Evolutionary conservation across 192 early-diverging fungal genomes (phyloP).

Genomic region (Phycomyces nitens): DNA sequence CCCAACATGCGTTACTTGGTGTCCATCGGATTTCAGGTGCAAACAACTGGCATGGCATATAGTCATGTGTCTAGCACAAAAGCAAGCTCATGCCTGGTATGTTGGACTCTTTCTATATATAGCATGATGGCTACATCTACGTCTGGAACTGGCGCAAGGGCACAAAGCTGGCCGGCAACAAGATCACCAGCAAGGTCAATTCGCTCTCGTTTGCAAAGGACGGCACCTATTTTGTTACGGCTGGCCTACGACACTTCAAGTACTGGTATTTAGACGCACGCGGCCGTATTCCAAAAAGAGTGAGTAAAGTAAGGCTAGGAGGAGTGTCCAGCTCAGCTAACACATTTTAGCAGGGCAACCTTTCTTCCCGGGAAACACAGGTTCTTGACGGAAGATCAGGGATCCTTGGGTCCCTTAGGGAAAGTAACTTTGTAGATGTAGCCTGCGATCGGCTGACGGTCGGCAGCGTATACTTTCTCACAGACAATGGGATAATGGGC

Average conservation of each 20-base stretch:
- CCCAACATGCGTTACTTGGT: slow-evolving; percentile 66
- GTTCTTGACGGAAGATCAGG: slow-evolving; percentile 70
- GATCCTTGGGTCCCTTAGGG: slow-evolving; percentile 60
- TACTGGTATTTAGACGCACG: slow-evolving; percentile 71
- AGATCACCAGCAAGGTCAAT: slow-evolving; percentile 61
- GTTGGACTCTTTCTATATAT: slow-evolving; percentile 3
- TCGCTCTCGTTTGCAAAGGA: slow-evolving; percentile 59
- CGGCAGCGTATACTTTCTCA: slow-evolving; percentile 60
- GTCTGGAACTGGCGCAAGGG: slow-evolving; percentile 82
- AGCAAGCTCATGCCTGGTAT: neutral
- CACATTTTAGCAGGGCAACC: slow-evolving; percentile 15
- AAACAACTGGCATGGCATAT: neutral
- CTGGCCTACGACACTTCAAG: slow-evolving; percentile 72
- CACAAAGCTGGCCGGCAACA: slow-evolving; percentile 56
- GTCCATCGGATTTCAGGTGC: slow-evolving; percentile 73
- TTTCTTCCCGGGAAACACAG: slow-evolving; percentile 31
- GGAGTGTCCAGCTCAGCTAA: neutral
- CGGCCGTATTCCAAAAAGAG: slow-evolving; percentile 32
- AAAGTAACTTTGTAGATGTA: slow-evolving; percentile 71
- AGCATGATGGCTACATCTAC: slow-evolving; percentile 78
- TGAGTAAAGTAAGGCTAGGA: slow-evolving; percentile 4
- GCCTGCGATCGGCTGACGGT: slow-evolving; percentile 41
- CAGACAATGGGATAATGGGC: slow-evolving; percentile 63
- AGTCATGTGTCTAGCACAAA: slow-evolving; percentile 1
- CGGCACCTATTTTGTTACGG: slow-evolving; percentile 72